Evolutionary conservation across 2,329 filamentous ascomycete species (phyloP).

Genomic region (Venturia effusa): DNA sequence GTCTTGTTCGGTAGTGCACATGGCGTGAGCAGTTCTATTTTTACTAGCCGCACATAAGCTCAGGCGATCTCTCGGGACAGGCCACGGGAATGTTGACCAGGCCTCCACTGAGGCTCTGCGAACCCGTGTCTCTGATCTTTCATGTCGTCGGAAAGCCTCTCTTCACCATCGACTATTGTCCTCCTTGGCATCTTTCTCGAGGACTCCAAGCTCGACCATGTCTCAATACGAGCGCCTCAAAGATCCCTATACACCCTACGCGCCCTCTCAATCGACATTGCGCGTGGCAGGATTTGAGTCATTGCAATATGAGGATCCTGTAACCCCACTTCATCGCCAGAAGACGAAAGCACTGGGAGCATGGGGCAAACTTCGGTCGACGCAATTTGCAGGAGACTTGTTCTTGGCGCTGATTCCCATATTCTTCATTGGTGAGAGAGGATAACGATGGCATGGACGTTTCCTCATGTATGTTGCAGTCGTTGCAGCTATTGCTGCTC

Average conservation of each 20-base stretch:
- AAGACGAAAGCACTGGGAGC: not conserved
- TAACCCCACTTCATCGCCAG: not conserved
- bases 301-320: not conserved
- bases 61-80: not conserved
- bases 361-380: not conserved
- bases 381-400: constrained; percentile 16
- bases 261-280: not conserved
- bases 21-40: not conserved
- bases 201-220: too few relatives aligned
- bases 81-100: not conserved
- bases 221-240: not conserved
- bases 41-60: not conserved
- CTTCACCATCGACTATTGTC: not conserved
- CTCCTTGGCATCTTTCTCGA: not conserved
- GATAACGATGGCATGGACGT: not conserved
- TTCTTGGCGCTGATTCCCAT: constrained; percentile 22
- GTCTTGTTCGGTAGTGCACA: too few relatives aligned
- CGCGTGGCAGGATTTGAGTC: not conserved
- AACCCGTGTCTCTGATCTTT: not conserved
- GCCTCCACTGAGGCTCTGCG: not conserved
- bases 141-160: not conserved
- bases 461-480: constrained; percentile 18
- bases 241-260: not conserved
- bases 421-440: constrained; percentile 23
- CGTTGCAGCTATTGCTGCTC: constrained; percentile 17